A percentile compares a stretch with the other conserved stretches of the same genome.
Conservation (phyloP, 768 basidiomycete genomes). For the Candolleomyces eurysporus region DNA sequence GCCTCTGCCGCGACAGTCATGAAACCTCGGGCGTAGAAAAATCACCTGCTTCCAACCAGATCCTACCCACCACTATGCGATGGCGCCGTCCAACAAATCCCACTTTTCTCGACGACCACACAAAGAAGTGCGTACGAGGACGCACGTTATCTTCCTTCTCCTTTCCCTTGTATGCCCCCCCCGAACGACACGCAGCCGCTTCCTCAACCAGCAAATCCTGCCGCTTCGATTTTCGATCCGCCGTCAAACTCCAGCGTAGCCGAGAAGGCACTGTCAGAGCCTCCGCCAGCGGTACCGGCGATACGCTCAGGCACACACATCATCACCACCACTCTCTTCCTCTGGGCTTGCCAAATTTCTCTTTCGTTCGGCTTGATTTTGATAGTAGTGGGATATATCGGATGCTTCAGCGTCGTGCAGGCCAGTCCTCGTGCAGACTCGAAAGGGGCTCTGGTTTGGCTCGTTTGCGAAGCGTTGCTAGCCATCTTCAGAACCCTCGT, state of each 20-base stretch:
- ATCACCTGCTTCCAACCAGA: no score
- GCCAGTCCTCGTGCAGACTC: background rate
- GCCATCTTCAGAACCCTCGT: background rate
- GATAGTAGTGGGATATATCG: slow-evolving; percentile 1
- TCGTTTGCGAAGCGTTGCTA: background rate
- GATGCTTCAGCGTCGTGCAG: slow-evolving; percentile 6
- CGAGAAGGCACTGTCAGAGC: no score
- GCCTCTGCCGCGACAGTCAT: no score
- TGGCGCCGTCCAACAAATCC: background rate
- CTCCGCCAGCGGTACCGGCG: background rate
- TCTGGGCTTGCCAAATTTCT: background rate
- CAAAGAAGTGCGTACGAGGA: background rate
- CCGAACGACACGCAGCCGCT: no score
- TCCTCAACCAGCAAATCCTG: no score
- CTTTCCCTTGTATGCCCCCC: background rate
- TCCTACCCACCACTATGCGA: no score
- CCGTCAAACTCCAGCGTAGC: no score
- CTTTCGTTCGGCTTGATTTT: background rate
- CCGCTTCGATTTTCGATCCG: no score
- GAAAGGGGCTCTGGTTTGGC: background rate
- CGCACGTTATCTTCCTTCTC: background rate
- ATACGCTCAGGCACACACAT: background rate
- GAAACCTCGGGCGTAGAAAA: no score
- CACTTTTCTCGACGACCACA: background rate
- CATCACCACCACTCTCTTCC: background rate